Evolutionary conservation across 768 basidiomycete species (phyloP), one percentile per base, ranked within the genome.

Genomic region (Boletus rubroflammeus): DNA sequence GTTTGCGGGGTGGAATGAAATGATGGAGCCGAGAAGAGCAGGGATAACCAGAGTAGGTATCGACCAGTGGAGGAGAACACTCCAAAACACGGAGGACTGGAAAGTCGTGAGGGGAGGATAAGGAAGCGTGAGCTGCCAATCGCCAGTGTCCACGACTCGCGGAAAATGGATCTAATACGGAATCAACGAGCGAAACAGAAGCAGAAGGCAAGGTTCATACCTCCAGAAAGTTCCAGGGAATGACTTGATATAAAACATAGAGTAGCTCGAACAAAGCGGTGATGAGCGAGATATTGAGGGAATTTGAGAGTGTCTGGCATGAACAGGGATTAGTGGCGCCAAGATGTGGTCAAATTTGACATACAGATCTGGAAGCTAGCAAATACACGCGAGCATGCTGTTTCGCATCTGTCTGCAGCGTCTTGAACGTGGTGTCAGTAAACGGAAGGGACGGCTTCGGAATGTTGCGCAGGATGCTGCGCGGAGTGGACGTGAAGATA

Each of bases 1-100:
- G 31, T 70, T 70, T 25, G 75, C 63, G 1, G 81, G 81, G 48
- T 73, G 77, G 73, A 88, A 88, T 10, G 85, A 85, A 59, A 88
- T 79, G 38, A 88, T 59, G 36, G 73, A 75, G 1, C 85, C 86
- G 28, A 81, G 66, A 19, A 86, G 50, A 17, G 73, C 68, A 14
- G 86, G 86, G n/a, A 85, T 60, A 39, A 88, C 50, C 32, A 88
- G 56, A 14, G 84, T 75, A 4, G 86, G 86, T 39, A 86, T 61
- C 28, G 75, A 73, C 86, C 86, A 88, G 60, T 86, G 81, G 7
- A 80, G 56, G 11, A 88, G 67, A 36, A 81, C 76, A 29, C 71
- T 67, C 79, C 81, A 83, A 52, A 85, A 80, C 3, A 75, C 73
- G 15, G 62, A 61, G 10, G 76, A 75, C 47, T 73, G 72, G 67